Conservation (phyloP, 148 eudicot genomes). For the Pouteria glomerata region DNA sequence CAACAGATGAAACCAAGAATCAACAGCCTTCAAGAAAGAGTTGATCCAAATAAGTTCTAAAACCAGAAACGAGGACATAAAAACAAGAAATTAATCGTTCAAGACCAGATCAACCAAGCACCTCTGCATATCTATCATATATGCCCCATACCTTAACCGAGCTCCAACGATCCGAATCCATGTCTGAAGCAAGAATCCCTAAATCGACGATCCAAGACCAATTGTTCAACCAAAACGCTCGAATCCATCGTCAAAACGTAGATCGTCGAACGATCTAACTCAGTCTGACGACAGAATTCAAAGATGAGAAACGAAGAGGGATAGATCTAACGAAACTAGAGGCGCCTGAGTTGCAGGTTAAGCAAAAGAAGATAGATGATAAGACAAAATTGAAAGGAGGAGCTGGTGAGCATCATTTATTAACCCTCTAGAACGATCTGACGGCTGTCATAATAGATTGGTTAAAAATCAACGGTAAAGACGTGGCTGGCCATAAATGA, state of each 20-base stretch:
- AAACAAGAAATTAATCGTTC: too few relatives aligned
- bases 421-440: neutral
- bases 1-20: too few relatives aligned
- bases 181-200: neutral
- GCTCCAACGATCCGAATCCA: neutral
- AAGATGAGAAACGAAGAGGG: neutral
- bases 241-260: constrained; percentile 17
- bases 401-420: constrained; percentile 17
- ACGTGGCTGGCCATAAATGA: constrained; percentile 5
- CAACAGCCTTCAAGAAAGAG: too few relatives aligned
- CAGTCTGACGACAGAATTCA: neutral
- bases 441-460: constrained; percentile 22
- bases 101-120: too few relatives aligned
- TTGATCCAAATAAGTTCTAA: too few relatives aligned
- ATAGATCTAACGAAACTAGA: constrained; percentile 8
- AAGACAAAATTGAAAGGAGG: neutral
- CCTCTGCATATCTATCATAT: neutral
- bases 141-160: neutral
- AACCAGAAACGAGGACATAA: too few relatives aligned
- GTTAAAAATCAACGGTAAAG: neutral
- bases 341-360: neutral
- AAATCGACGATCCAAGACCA: neutral
- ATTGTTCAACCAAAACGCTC: neutral
- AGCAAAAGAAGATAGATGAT: neutral
- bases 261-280: constrained; percentile 20